Evolutionary conservation across 306 rosid species (phyloP), one percentile per base, ranked within the genome.

Genomic region (Rosa persica): DNA sequence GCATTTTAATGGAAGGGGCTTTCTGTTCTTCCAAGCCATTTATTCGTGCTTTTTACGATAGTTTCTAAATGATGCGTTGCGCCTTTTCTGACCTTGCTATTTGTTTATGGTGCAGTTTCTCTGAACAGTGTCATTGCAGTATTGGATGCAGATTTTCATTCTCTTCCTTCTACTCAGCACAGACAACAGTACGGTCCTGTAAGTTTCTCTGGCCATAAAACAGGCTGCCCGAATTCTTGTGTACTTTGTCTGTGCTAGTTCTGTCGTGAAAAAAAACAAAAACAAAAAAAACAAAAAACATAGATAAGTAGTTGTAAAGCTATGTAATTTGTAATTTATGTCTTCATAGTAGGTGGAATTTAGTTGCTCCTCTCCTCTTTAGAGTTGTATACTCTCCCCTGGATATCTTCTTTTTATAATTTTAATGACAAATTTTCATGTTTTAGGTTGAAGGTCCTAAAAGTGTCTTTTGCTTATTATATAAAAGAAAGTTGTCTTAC

Each of bases 181-280:
- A 90, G 99, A 80, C 98, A 93, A 87, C 99, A 91, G 85, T 95
- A 93, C 38, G 98, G 99, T 83, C 97, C 98, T 75, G 99, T 95
- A 95, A 78, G 97, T 93, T 79, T 27, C 81, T 73, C 64, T 81
- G 72, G 80, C 84, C 83, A 23, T 15, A 77, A 77, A 12, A 46
- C 34, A 76, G 51, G 34, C 27, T 38, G 12, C 23, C 38, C 13
- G 40, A n/a, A 73, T 39, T 58, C 66, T 22, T 65, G 4, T 48
- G n/a, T 49, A 57, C 39, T 12, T 39, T 74, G 43, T 39, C 70
- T 58, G 7, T 78, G 12, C 48, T 22, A 30, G 51, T 25, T n/a
- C n/a, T n/a, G n/a, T n/a, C n/a, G n/a, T n/a, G n/a, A n/a, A n/a
- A n/a, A n/a, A n/a, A n/a, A n/a, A n/a, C n/a, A n/a, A n/a, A n/a